Evolutionary conservation across 805 yeast species (phyloP).

Genomic region (Middelhovenomyces tepae): DNA sequence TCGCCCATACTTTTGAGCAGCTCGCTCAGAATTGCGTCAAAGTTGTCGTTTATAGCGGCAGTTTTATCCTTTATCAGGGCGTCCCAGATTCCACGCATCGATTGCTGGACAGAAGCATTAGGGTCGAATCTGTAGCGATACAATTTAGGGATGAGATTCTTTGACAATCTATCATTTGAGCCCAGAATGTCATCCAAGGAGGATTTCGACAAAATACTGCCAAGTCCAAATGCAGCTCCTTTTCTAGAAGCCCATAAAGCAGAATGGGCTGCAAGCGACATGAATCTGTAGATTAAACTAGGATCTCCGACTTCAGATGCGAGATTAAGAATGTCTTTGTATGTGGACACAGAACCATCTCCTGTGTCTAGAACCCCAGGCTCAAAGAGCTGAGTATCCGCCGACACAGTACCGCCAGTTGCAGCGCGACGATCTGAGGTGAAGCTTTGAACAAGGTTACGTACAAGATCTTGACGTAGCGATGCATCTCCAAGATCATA

Average conservation of each 20-base stretch:
- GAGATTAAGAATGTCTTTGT: slow-evolving; percentile 75
- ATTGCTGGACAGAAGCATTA: slow-evolving; percentile 55
- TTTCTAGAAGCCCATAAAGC: slow-evolving; percentile 87
- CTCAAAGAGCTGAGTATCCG: slow-evolving; percentile 78
- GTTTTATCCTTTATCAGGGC: slow-evolving; percentile 53
- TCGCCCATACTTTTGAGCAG: slow-evolving; percentile 60
- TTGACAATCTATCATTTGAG: slow-evolving; percentile 45
- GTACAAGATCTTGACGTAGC: slow-evolving; percentile 63
- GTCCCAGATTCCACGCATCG: slow-evolving; percentile 88
- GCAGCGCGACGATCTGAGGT: slow-evolving; percentile 50
- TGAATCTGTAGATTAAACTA: slow-evolving; percentile 82
- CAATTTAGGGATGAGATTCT: slow-evolving; percentile 66
- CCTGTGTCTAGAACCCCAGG: slow-evolving; percentile 71
- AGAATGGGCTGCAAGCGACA: slow-evolving; percentile 83
- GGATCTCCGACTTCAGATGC: slow-evolving; percentile 97
- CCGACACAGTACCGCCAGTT: slow-evolving; percentile 59
- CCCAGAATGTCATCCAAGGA: slow-evolving; percentile 55
- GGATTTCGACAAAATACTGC: slow-evolving; percentile 72
- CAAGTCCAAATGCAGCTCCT: slow-evolving; percentile 90
- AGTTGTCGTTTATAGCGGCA: slow-evolving; percentile 43
- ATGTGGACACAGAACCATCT: slow-evolving; percentile 82
- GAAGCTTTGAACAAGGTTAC: slow-evolving; percentile 64
- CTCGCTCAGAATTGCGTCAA: slow-evolving; percentile 54
- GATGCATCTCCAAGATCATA: slow-evolving; percentile 68
- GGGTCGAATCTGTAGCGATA: slow-evolving; percentile 86